Conservation (phyloP, 768 basidiomycete species). For the Kwoniella sp. region DNA sequence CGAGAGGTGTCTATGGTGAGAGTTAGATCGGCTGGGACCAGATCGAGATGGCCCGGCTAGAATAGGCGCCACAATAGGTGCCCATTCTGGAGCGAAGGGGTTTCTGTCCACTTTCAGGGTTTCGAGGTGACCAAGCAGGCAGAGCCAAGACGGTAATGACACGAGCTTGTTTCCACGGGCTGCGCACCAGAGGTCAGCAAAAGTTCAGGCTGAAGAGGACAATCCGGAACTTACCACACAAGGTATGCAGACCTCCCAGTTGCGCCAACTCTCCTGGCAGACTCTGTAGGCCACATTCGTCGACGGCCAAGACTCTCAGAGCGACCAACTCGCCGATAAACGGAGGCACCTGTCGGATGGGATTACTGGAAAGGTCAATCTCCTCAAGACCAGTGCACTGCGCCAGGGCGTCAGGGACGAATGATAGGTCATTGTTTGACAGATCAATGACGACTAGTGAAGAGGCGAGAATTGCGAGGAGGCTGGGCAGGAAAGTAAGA, state of each 20-base stretch:
- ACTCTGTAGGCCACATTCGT: conserved; percentile 76
- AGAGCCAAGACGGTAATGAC: conserved; percentile 91
- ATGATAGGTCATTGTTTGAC: conserved; percentile 79
- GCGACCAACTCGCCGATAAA: conserved; percentile 76
- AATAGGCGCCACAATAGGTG: conserved; percentile 81
- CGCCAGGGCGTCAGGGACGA: conserved; percentile 80
- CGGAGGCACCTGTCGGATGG: conserved; percentile 83
- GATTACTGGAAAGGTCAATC: conserved; percentile 88
- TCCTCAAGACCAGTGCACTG: conserved; percentile 82
- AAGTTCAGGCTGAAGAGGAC: conserved; percentile 10
- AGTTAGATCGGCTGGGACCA: conserved; percentile 5
- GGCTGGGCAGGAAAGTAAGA: conserved; percentile 69
- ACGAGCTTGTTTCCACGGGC: conserved; percentile 83
- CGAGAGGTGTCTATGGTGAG: conserved; percentile 18
- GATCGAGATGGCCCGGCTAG: conserved; percentile 57
- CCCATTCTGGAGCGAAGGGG: conserved; percentile 93
- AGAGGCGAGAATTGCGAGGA: conserved; percentile 70
- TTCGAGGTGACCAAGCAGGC: conserved; percentile 76
- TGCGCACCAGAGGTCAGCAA: conserved; percentile 58
- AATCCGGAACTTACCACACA: conserved; percentile 46
- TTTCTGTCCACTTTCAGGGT: conserved; percentile 91
- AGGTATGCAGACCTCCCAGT: conserved; percentile 78
- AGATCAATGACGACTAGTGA: conserved; percentile 91
- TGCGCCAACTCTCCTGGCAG: conserved; percentile 73
- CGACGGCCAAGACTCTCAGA: conserved; percentile 87